Evolutionary conservation across 441 rosid genomes (phyloP).

Genomic region (Croton laevigatus): DNA sequence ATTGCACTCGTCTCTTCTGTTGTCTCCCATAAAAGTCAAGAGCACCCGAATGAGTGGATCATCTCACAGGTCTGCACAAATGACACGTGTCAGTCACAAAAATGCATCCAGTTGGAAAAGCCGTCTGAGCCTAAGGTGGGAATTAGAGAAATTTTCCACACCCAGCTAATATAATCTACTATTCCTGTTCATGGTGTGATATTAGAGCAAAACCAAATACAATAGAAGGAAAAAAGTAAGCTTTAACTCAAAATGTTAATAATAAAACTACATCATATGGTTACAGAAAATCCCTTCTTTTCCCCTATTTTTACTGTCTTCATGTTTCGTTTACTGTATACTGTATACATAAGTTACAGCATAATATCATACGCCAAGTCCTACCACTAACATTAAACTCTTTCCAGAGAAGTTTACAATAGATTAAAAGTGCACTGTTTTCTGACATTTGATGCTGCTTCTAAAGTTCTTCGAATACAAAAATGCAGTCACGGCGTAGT

Average conservation of each 20-base stretch:
- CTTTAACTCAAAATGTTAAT: background rate
- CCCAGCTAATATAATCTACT: background rate
- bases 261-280: background rate
- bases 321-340: background rate
- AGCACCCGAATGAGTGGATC: background rate
- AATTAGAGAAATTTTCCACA: background rate
- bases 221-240: background rate
- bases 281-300: background rate
- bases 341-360: background rate
- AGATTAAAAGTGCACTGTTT: too few relatives aligned
- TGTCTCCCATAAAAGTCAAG: background rate
- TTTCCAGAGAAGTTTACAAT: background rate
- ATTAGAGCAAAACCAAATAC: background rate
- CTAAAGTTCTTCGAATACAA: background rate
- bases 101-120: too few relatives aligned
- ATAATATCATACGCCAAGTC: background rate
- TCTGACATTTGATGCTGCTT: background rate
- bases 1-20: background rate
- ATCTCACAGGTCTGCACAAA: too few relatives aligned
- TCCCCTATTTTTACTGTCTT: background rate
- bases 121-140: too few relatives aligned
- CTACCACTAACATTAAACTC: background rate
- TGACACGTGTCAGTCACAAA: too few relatives aligned
- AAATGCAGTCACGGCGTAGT: background rate
- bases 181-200: too few relatives aligned